Evolutionary conservation across 768 basidiomycete species (phyloP).

Genomic region (Serendipita sp.): DNA sequence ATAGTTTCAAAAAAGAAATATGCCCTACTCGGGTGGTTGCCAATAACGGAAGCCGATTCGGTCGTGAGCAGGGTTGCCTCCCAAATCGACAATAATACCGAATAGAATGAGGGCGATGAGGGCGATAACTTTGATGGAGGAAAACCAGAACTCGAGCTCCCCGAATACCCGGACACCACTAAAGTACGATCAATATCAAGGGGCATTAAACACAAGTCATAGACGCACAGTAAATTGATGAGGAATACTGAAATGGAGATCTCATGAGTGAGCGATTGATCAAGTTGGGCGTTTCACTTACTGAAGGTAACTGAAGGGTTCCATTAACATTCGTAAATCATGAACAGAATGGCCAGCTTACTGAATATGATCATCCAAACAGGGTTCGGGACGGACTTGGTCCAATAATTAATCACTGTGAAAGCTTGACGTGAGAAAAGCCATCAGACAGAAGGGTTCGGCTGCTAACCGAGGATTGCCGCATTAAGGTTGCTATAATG

Average conservation of each 20-base stretch:
- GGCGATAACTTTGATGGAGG: conserved; percentile 34
- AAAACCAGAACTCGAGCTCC: conserved; percentile 49
- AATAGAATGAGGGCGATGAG: conserved; percentile 15
- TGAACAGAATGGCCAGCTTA: not conserved
- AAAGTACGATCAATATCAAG: conserved; percentile 38
- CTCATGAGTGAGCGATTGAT: too few species aligned
- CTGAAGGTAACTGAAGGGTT: conserved; percentile 26
- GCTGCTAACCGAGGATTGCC: conserved; percentile 34
- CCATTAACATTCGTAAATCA: not conserved
- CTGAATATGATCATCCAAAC: conserved; percentile 41
- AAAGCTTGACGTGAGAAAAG: conserved; percentile 13
- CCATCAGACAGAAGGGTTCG: not conserved
- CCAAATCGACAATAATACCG: conserved; percentile 47
- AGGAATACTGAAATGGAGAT: conserved; percentile 25
- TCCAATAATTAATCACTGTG: conserved; percentile 20
- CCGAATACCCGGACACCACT: conserved; percentile 46
- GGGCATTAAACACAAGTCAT: conserved; percentile 36
- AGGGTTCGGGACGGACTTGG: conserved; percentile 23
- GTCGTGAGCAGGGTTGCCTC: conserved; percentile 25
- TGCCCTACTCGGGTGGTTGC: conserved; percentile 26
- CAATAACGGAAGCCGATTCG: conserved; percentile 23
- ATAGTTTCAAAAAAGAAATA: conserved; percentile 26
- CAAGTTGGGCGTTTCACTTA: conserved; percentile 15
- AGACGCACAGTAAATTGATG: conserved; percentile 44
- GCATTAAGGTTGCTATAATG: conserved; percentile 46